Conservation (phyloP, 148 eudicot species). For the Pharnaceum exiguum region DNA sequence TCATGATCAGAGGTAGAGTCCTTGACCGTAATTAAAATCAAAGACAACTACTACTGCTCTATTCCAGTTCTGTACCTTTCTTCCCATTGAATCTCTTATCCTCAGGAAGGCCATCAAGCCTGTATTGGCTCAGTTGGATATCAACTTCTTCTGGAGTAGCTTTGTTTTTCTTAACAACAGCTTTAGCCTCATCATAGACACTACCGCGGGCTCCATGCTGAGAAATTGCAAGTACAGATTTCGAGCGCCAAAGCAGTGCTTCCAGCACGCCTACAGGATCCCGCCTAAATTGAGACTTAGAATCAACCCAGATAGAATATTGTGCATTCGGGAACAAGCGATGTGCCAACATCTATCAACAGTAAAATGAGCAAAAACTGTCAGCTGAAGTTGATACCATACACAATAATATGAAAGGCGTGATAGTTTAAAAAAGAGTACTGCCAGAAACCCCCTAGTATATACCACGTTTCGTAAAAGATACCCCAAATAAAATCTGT, state of each 20-base stretch:
- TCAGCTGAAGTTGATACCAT: not conserved
- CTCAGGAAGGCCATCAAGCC: conserved; percentile 77
- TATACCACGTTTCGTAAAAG: no score
- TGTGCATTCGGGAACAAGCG: conserved; percentile 80
- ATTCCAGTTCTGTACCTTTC: conserved; percentile 48
- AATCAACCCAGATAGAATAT: conserved; percentile 95
- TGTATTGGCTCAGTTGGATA: conserved; percentile 75
- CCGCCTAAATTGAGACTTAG: conserved; percentile 93
- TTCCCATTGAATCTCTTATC: conserved; percentile 78
- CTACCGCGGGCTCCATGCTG: conserved; percentile 97
- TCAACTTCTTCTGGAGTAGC: conserved; percentile 94
- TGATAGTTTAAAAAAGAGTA: not conserved
- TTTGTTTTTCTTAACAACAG: conserved; percentile 89
- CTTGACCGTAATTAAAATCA: not conserved
- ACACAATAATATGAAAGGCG: not conserved
- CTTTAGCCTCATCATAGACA: conserved; percentile 93
- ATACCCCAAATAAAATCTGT: no score
- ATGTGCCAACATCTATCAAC: conserved; percentile 79
- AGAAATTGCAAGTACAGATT: conserved; percentile 80
- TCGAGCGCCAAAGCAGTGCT: conserved; percentile 83
- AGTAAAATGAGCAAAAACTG: not conserved
- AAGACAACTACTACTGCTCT: not conserved
- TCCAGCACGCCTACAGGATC: conserved; percentile 93
- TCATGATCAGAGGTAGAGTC: not conserved
- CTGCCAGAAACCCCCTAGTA: no score